Base-by-base conservation (phyloP, 768 basidiomycete species). In the Mycena haematopus region DNA sequence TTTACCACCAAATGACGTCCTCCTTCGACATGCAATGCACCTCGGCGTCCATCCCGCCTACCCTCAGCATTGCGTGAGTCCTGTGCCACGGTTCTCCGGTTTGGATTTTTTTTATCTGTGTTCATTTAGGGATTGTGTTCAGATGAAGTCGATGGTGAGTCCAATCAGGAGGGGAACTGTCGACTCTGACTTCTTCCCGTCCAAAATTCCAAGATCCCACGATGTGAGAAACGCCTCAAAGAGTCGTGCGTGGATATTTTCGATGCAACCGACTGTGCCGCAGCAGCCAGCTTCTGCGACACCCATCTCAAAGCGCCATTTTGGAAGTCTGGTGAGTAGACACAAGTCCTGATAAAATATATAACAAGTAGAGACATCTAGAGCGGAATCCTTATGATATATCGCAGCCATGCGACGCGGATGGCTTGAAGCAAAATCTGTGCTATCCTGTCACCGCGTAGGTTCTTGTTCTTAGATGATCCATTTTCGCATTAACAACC, bases 251-350 rank as follows among this genome's bases (percentile, higher is more conserved):
- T 92, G 31, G 82, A 91, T 57, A 76, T 76, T 19, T 88, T 88
- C 65, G 91, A 95, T 71, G 73, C 78, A 22, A 85, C 89, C 38
- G 78, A 83, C 61, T 94, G 92, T 68, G 76, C 74, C 19, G 88
- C 87, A 15, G 88, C 91, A 2, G 78, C 85, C 52, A 73, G 65
- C 11, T 92, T 92, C 72, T 95, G 93, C 72, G 79, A 85, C 54
- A 73, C 70, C 22, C 79, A 86, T 63, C 71, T 93, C 15, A 82
- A 79, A 38, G 75, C 70, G 58, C 69, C 76, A 40, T 70, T 80
- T 79, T 68, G 81, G 80, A 75, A 79, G 71, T 74, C 79, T 67
- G 74, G 80, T 83, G 58, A 71, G 78, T 9, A 31, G 58, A 50
- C 50, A n/a, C 49, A 58, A 24, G 15, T 24, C 19, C 15, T 40